These are phyloP conservation scores for Phytophthora brassicae DNA, from an alignment of 352 stramenopile genomes.

Conservation along the genomic window DNA sequence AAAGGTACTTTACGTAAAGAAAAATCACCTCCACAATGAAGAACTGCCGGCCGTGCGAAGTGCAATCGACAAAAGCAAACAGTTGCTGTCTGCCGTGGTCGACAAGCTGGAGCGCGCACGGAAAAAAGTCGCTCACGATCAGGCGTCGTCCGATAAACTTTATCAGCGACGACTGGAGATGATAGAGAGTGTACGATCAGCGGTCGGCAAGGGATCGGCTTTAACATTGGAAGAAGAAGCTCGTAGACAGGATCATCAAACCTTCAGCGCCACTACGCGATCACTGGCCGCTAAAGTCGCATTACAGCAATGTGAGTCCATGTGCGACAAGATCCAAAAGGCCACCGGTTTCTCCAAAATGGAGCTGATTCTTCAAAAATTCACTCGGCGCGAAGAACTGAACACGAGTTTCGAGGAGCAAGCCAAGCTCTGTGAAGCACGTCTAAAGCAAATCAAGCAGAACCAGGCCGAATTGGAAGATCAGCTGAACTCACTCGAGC, in stretches of 20 bases:
- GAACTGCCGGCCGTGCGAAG: constrained; percentile 58
- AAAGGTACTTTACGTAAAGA: constrained; percentile 65
- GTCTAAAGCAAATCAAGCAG: constrained; percentile 81
- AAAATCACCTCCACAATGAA: constrained; percentile 53
- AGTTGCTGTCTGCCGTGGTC: constrained; percentile 61
- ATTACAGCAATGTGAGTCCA: constrained; percentile 77
- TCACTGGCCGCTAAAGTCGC: constrained; percentile 73
- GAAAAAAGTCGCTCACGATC: constrained; percentile 68
- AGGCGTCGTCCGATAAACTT: constrained; percentile 65
- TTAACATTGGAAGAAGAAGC: constrained; percentile 29
- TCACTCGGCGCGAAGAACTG: constrained; percentile 73
- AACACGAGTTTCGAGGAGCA: constrained; percentile 84
- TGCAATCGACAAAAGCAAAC: constrained; percentile 61
- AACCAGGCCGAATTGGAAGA: constrained; percentile 71
- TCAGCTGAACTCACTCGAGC: constrained; percentile 64
- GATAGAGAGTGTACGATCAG: constrained; percentile 62
- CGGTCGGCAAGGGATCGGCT: constrained; percentile 14
- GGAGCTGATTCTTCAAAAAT: constrained; percentile 79
- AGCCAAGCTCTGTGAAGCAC: constrained; percentile 74
- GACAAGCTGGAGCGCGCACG: constrained; percentile 63
- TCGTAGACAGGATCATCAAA: constrained; percentile 27
- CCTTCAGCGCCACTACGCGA: constrained; percentile 41
- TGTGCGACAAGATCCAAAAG: constrained; percentile 85
- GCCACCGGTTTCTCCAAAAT: constrained; percentile 80
- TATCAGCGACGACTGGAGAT: constrained; percentile 72